Conservation (phyloP, 805 yeast genomes). For the Candida golubevii region DNA sequence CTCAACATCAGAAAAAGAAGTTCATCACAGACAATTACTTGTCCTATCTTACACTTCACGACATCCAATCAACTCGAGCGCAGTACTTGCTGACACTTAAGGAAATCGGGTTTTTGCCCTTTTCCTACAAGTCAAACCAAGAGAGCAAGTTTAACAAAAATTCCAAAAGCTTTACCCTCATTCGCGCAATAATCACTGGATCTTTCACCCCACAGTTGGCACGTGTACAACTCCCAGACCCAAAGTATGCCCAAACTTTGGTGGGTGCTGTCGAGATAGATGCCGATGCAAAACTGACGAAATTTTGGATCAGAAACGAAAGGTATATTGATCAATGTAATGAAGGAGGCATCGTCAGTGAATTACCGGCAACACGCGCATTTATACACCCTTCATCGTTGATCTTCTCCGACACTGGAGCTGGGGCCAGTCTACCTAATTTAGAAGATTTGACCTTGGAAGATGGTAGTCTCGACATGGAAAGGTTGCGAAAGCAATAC, state of each 20-base stretch:
- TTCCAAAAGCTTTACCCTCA: slow-evolving; percentile 43
- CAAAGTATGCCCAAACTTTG: slow-evolving; percentile 63
- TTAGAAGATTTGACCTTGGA: slow-evolving; percentile 29
- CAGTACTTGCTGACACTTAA: slow-evolving; percentile 69
- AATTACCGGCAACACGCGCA: slow-evolving; percentile 61
- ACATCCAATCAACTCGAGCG: slow-evolving; percentile 62
- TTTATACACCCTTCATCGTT: slow-evolving; percentile 86
- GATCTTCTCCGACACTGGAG: slow-evolving; percentile 46
- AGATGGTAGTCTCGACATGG: slow-evolving; percentile 38
- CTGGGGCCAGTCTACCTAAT: slow-evolving; percentile 16
- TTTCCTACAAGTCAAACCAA: slow-evolving; percentile 34
- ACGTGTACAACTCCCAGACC: slow-evolving; percentile 75
- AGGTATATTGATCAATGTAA: slow-evolving; percentile 29
- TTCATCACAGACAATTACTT: slow-evolving; percentile 54
- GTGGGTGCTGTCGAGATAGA: slow-evolving; percentile 84
- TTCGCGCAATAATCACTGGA: slow-evolving; percentile 71
- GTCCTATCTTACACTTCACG: slow-evolving; percentile 62
- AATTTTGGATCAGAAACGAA: slow-evolving; percentile 69
- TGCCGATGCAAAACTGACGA: slow-evolving; percentile 70
- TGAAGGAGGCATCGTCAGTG: slow-evolving; percentile 8
- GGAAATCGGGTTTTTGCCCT: slow-evolving; percentile 74
- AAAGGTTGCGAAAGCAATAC: slow-evolving; percentile 27
- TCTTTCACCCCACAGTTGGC: slow-evolving; percentile 82
- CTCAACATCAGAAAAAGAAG: slow-evolving; percentile 26
- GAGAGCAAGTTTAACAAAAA: slow-evolving; percentile 46